These are phyloP conservation scores for Aegilops sharonensis DNA, from an alignment of 176 grass and related monocot species.

Conservation along the genomic window DNA sequence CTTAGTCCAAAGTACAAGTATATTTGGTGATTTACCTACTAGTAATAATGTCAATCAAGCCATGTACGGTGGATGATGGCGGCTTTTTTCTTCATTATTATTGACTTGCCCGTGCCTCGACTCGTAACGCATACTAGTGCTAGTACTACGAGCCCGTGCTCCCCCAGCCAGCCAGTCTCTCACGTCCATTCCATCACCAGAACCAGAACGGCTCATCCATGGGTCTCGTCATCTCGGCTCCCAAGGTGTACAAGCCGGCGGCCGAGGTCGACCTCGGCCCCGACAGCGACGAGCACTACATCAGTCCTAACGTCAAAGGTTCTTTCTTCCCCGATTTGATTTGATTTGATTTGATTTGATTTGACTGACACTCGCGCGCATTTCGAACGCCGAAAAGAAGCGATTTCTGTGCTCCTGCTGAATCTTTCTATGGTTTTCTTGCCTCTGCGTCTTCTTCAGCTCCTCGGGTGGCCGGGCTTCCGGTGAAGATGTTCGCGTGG, in stretches of 20 bases:
- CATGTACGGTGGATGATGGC: too few relatives aligned
- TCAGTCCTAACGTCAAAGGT: conserved; percentile 83
- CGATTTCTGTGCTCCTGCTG: background rate
- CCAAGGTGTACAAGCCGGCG: conserved; percentile 75
- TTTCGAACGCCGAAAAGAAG: too few relatives aligned
- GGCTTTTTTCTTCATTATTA: too few relatives aligned
- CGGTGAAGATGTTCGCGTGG: conserved; percentile 86
- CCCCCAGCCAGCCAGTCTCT: background rate
- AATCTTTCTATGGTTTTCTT: background rate
- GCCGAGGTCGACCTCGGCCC: conserved; percentile 58
- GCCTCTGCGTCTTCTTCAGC: conserved; percentile 20
- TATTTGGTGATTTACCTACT: too few relatives aligned
- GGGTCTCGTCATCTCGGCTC: conserved; percentile 47
- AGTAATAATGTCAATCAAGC: too few relatives aligned
- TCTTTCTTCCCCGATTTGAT: background rate
- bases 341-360: too few relatives aligned
- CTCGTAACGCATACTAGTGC: background rate
- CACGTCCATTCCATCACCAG: background rate
- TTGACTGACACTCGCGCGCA: too few relatives aligned
- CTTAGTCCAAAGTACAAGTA: too few relatives aligned
- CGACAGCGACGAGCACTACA: conserved; percentile 67
- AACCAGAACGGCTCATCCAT: conserved; percentile 29
- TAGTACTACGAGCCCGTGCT: background rate
- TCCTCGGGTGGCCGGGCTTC: conserved; percentile 70
- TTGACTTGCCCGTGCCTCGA: too few relatives aligned